A percentile compares a stretch with the other conserved stretches of the same genome.
phyloP scores from a whole-genome alignment of 148 eudicot genomes.

The Beta vulgaris region DNA sequence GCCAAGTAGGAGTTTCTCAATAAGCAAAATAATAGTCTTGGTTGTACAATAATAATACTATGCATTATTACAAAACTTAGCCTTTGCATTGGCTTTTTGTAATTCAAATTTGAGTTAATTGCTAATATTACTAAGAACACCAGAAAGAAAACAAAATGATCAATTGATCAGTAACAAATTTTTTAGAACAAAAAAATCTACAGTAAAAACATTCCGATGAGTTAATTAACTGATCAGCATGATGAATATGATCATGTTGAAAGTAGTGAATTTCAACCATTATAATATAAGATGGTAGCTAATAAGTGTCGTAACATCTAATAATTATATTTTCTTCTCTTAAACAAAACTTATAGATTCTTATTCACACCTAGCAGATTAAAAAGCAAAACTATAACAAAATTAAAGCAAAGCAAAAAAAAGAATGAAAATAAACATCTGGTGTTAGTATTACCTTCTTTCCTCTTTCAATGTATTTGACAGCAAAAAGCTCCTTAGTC shows the following conservation, averaged over 20 bases:
- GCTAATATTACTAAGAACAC: neutral
- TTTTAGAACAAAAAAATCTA: no score
- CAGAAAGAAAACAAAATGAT: no score
- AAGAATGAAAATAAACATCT: neutral
- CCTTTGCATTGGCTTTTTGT: neutral
- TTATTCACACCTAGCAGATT: neutral
- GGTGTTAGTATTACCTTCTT: slow-evolving; percentile 25
- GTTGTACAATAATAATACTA: no score
- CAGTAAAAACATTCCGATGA: no score
- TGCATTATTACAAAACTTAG: neutral
- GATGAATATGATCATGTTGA: no score
- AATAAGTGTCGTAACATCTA: no score
- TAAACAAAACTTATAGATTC: neutral
- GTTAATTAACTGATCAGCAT: no score
- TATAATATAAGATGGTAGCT: no score
- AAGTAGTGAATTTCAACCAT: no score
- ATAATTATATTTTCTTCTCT: neutral
- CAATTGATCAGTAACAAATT: no score
- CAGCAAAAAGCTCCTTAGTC: slow-evolving; percentile 47
- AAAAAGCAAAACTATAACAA: neutral
- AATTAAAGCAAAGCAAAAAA: neutral
- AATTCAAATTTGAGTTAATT: neutral
- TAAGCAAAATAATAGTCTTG: no score
- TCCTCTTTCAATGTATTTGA: slow-evolving; percentile 60
- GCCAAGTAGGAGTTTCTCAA: no score